These are phyloP conservation scores for Erythrophleum fordii DNA, from an alignment of 306 rosid species.

Conservation along the genomic window DNA sequence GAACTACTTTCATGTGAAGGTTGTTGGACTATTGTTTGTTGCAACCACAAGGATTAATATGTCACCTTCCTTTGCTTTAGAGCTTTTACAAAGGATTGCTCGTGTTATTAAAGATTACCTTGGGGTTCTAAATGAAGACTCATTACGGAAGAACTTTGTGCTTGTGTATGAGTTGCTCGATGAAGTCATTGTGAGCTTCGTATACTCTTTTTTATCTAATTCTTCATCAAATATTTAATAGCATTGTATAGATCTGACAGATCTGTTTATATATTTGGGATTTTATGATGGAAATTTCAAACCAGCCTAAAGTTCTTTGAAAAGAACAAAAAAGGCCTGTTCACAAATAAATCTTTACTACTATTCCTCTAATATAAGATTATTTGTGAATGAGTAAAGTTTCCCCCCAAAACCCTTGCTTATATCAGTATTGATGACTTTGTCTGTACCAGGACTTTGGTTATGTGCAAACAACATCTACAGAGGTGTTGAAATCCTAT, in stretches of 20 bases:
- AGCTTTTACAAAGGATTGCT: slow-evolving; percentile 85
- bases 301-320: slow-evolving; percentile 22
- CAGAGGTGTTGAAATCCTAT: slow-evolving; percentile 81
- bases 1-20: slow-evolving; percentile 92
- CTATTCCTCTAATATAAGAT: slow-evolving; percentile 34
- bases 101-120: slow-evolving; percentile 90
- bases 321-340: neutral
- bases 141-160: slow-evolving; percentile 79
- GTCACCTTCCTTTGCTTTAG: slow-evolving; percentile 83
- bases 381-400: slow-evolving; percentile 23
- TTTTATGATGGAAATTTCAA: slow-evolving; percentile 5
- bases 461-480: slow-evolving; percentile 84
- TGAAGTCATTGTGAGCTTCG: slow-evolving; percentile 79
- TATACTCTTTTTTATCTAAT: slow-evolving; percentile 25
- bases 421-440: slow-evolving; percentile 35
- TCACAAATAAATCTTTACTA: slow-evolving; percentile 1
- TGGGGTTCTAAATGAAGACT: slow-evolving; percentile 85
- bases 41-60: slow-evolving; percentile 81
- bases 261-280: neutral
- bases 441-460: slow-evolving; percentile 77
- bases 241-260: slow-evolving; percentile 3
- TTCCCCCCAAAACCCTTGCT: slow-evolving; percentile 23
- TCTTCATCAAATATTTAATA: neutral
- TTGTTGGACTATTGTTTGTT: slow-evolving; percentile 82
- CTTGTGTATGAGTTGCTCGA: slow-evolving; percentile 90